Base-by-base conservation (phyloP, 169 alveolate species). In the Cyclospora cayetanensis region DNA sequence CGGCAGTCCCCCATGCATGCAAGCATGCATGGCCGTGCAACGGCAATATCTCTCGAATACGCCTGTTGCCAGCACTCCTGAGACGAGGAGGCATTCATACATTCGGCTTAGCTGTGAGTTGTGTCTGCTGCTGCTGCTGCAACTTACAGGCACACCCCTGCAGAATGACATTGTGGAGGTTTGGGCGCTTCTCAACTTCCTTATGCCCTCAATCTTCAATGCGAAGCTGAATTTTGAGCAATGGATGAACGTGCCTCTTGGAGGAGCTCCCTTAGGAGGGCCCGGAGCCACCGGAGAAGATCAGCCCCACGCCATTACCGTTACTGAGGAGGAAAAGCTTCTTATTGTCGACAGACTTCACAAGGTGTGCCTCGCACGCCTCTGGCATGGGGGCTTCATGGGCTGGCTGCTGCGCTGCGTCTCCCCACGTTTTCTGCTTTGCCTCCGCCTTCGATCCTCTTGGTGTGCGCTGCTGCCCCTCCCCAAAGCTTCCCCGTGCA, bases 111-210 rank as follows among this genome's bases (percentile, higher is more conserved):
- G 74, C 35, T 22, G 41, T n/a, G n/a, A 7, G 74, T 7, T 7
- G 0, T 22, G 74, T 39, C 39, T 63, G 80, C 18, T 68, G 80
- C 80, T 31, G 52, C 80, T 12, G 80, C 80, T 9, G 25, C 29
- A 20, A 25, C 0, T 55, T 31, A 2, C 70, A 74, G 99, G 99
- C 15, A 98, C 99, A 0, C 99, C 99, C 1, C 95, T 98, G 50
- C 98, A 98, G 91, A 98, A 98, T 90, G 98, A 98, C 86, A 92
- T 98, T 22, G 98, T 97, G 95, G 99, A 98, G 93, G 94, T 98
- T 74, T 98, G 99, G 99, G 98, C 99, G n/a, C 94, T 98, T 11
- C 90, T 98, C 89, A 98, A 98, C 82, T 98, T 98, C 94, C 94
- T 98, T 66, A 98, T 98, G 96, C 99, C 99, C 3, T 34, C 77